Evolutionary conservation across 768 basidiomycete genomes (phyloP).

Genomic region (Multifurca ochricompacta): DNA sequence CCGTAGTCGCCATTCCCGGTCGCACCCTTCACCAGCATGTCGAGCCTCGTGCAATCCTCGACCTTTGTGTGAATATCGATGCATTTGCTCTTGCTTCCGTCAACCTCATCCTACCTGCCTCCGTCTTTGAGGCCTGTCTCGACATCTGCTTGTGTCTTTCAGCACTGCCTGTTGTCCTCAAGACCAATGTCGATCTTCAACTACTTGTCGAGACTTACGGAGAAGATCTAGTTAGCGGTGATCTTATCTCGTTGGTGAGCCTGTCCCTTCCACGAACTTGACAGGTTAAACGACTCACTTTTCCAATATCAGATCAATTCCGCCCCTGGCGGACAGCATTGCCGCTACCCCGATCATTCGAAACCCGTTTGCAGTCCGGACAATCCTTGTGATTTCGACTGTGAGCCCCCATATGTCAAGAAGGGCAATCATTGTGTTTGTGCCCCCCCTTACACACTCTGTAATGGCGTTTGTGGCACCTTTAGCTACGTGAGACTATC

Average conservation of each 20-base stretch:
- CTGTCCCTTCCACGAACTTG: neutral
- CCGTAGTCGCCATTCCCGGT: neutral
- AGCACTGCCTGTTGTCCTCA: slow-evolving; percentile 17
- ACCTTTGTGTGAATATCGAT: slow-evolving; percentile 23
- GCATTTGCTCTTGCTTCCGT: neutral
- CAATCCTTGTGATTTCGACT: slow-evolving; percentile 33
- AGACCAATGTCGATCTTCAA: slow-evolving; percentile 6
- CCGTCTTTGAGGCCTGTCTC: slow-evolving; percentile 12
- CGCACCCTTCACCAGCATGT: slow-evolving; percentile 20
- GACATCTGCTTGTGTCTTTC: slow-evolving; percentile 36
- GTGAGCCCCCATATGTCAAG: slow-evolving; percentile 26
- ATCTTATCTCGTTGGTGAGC: slow-evolving; percentile 25
- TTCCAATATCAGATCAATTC: slow-evolving; percentile 28
- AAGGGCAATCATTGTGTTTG: slow-evolving; percentile 33
- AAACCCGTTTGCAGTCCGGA: slow-evolving; percentile 27
- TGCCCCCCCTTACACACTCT: slow-evolving; percentile 29
- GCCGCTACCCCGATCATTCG: slow-evolving; percentile 30
- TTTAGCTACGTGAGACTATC: slow-evolving; percentile 11
- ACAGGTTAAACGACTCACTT: neutral
- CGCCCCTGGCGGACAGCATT: slow-evolving; percentile 28
- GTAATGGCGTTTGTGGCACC: slow-evolving; percentile 35
- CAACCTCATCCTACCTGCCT: slow-evolving; percentile 3
- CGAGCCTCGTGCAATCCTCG: slow-evolving; percentile 16
- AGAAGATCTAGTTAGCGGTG: neutral
- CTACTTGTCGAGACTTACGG: slow-evolving; percentile 16